Evolutionary conservation across 2,329 filamentous ascomycete genomes (phyloP), one percentile per base, ranked within the genome.

Genomic region (Colletotrichum eleusines): DNA sequence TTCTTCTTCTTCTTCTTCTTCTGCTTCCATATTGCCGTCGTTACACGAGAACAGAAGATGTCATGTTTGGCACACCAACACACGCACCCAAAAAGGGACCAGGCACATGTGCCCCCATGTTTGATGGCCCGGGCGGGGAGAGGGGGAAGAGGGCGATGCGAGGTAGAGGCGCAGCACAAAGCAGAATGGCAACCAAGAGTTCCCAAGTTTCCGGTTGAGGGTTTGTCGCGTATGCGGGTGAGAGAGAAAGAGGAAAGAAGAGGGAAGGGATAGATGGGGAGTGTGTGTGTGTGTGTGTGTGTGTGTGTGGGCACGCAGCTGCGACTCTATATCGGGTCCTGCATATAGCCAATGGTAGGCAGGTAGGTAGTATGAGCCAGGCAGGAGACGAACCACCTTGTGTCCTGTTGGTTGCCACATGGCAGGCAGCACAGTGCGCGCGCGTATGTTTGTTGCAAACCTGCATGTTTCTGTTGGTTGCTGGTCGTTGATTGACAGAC

Each of bases 121-220:
- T 54, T 59, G 66, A 65, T 69, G 42, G 33, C 53, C 54, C 28
- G 66, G 61, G 54, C 53, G 61, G 61, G 66, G 54, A 48, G n/a
- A n/a, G n/a, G n/a, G 51, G 46, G 57, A n/a, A 20, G 46, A 26
- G n/a, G 26, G n/a, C 33, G 59, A 31, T 48, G 33, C 46, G 23
- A 59, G 23, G 26, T 20, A 42, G 46, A 46, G 46, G 28, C 48
- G 44, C 26, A 23, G 59, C 33, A 26, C 18, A 53, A 20, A 14
- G 50, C 3, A 33, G 28, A 35, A 14, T 38, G 3, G 33, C 46
- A 33, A 31, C 59, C 33, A 53, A 42, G 31, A 28, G 16, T n/a
- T 63, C 23, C 60, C 60, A 53, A 31, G 35, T 33, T 53, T n/a
- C 23, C 60, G 46, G 60, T 16, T 16, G 44, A 40, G 46, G 58